phyloP scores from a whole-genome alignment of 2,329 filamentous ascomycete genomes.

The Fusarium newnesense region DNA sequence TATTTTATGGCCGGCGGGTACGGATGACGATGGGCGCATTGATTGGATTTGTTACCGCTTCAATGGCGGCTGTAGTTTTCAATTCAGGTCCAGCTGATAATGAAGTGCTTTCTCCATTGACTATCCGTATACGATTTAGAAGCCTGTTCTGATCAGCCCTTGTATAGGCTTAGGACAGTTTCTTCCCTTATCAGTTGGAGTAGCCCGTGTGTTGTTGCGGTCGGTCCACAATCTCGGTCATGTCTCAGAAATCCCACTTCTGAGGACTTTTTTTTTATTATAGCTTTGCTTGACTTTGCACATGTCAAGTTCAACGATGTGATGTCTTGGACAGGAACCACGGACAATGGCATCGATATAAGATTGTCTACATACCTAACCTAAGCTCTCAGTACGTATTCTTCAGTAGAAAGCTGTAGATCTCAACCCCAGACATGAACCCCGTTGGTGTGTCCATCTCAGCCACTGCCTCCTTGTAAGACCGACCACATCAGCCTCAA shows the following conservation, averaged over 20 bases:
- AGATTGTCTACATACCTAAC: slow-evolving; percentile 4
- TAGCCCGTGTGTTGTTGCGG: slow-evolving; percentile 14
- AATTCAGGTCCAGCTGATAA: not conserved
- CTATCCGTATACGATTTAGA: not conserved
- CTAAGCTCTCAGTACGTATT: not conserved
- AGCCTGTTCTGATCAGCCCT: not conserved
- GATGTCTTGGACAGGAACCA: slow-evolving; percentile 5
- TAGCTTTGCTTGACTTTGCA: not conserved
- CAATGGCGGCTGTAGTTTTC: slow-evolving; percentile 20
- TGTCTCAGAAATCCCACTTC: slow-evolving; percentile 22
- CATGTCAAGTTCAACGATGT: not conserved
- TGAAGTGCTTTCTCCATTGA: not conserved
- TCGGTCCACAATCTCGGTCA: slow-evolving; percentile 32
- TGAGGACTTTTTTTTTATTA: not conserved
- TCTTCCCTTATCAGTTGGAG: slow-evolving; percentile 1
- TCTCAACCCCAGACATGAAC: not conserved
- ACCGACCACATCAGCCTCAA: slow-evolving; percentile 16
- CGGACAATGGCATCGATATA: not conserved
- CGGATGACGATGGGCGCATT: slow-evolving; percentile 14
- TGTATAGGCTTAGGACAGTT: not conserved
- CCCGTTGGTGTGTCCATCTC: not conserved
- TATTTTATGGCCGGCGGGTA: slow-evolving; percentile 23
- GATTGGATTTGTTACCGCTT: slow-evolving; percentile 29
- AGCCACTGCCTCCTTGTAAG: not conserved
- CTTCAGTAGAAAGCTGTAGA: slow-evolving; percentile 1